Percentiles rank a stretch among this genome's conserved stretches.
These are phyloP conservation scores for Thermothielavioides terrestris DNA, from an alignment of 495 filamentous ascomycete species.

Conservation along the genomic window DNA sequence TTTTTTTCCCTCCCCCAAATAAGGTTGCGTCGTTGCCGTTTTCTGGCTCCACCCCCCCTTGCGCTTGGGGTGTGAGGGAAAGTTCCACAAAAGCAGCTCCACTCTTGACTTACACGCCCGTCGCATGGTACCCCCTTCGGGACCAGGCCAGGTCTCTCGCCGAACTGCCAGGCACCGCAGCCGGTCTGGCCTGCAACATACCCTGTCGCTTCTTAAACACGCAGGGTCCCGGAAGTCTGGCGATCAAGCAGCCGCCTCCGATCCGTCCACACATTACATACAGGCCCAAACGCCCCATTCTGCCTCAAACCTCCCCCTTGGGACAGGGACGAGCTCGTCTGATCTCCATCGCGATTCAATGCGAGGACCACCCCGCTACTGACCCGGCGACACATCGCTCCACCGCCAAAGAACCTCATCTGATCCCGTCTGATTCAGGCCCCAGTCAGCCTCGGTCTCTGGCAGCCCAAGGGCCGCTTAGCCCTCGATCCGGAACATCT, in stretches of 20 bases:
- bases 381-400: not conserved
- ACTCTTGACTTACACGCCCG: conserved; percentile 4
- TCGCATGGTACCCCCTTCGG: conserved; percentile 17
- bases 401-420: not conserved
- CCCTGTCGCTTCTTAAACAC: conserved; percentile 41
- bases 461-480: conserved; percentile 15
- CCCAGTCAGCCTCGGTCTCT: not conserved
- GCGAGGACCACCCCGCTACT: conserved; percentile 18
- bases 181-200: conserved; percentile 5
- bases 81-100: not conserved
- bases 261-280: conserved; percentile 25
- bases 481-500: conserved; percentile 5
- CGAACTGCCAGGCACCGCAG: conserved; percentile 10
- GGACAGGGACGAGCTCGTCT: conserved; percentile 31
- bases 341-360: conserved; percentile 36
- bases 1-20: not conserved
- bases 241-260: conserved; percentile 26
- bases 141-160: conserved; percentile 4
- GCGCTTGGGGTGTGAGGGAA: not conserved
- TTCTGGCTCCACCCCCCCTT: not conserved
- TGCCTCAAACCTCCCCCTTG: conserved; percentile 32
- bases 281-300: conserved; percentile 24
- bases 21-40: not conserved
- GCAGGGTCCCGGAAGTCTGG: conserved; percentile 29
- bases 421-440: conserved; percentile 2